Evolutionary conservation across 441 rosid genomes (phyloP), one percentile per base, ranked within the genome.

Genomic region (Brassica balearica): DNA sequence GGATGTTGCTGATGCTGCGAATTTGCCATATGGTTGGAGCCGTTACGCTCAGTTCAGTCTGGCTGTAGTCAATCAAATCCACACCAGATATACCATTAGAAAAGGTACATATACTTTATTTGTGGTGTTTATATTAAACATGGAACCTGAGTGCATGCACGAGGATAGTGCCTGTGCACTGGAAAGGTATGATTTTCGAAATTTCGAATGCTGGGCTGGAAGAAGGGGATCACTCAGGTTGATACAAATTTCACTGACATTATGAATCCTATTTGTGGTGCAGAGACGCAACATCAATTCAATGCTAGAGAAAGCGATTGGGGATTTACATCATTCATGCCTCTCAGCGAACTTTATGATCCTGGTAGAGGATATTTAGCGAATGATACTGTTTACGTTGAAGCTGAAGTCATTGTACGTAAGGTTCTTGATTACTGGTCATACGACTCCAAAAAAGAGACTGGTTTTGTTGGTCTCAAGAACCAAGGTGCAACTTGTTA

Each of bases 401-500:
- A 90, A 84, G 94, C 94, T 70, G 92, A 90, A 81, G 94, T 90
- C n/a, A 87, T 87, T 63, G 92, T 88, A 43, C 92, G 91, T 43
- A 87, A 81, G 83, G 87, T 87, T 84, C 84, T 85, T 69, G 94
- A 90, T 84, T 88, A 88, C 75, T 88, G 90, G 94, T 82, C 87
- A 19, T 86, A 88, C 73, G 94, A 90, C 84, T 90, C 94, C 6
- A 90, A 87, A 69, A 90, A 90, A 60, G 94, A 90, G 84, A 90
- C 95, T 36, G 95, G 92, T 60, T 90, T 76, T 83, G 95, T 90
- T 80, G 95, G 94, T 29, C 91, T 90, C 61, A 90, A 90, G 84
- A 90, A 90, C 82, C 95, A 90, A 84, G 95, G 92, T 77, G 95
- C 95, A 71, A 90, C 95, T 59, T 90, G 92, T 82, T 88, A 90